Evolutionary conservation across 257 asterid species (phyloP), one percentile per base, ranked within the genome.

Genomic region (Nicotiana paniculata): DNA sequence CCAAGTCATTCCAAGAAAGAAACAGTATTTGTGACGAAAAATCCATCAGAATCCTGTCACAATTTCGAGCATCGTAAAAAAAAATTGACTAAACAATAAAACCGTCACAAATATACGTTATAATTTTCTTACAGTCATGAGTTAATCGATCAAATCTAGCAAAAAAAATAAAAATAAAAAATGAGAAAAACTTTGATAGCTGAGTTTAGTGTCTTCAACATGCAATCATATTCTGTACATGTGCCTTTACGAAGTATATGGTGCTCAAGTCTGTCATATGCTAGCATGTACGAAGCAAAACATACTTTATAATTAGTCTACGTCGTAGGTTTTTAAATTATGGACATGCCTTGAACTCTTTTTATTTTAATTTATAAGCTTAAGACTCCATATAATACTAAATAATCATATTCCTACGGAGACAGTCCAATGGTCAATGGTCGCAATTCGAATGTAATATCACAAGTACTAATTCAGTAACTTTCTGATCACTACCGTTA

Each of bases 141-240:
- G 37, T 54, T 79, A 21, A 54, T 72, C 18, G 21, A 55, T 80
- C 59, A 81, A 75, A 84, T 57, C 76, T 65, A 39, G 17, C 4
- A 16, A 17, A 77, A 33, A 82, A 61, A 65, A 81, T 55, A 16
- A 77, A 33, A 75, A 61, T 74, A 81, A 39, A 21, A 21, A 21
- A 21, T 0, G 82, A 53, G 8, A 54, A 54, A 5, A 1, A 13
- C 57, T 53, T 53, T 12, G 18, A 43, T 8, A 43, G 51, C 51
- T 43, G 11, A 43, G 51, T 43, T 43, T 43, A 43, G 3, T 43
- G 9, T 43, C 3, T 8, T 83, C 64, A 85, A 59, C 84, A 78
- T 82, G 85, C 81, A 66, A 85, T 69, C 67, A 43, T 80, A 77
- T 81, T 61, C 62, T 62, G 28, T 65, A 74, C 78, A 75, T 81